A percentile compares a stretch with the other conserved stretches of the same genome.
These are phyloP conservation scores for Closterium sp. DNA, from an alignment of 139 green algal species.

Conservation along the genomic window DNA sequence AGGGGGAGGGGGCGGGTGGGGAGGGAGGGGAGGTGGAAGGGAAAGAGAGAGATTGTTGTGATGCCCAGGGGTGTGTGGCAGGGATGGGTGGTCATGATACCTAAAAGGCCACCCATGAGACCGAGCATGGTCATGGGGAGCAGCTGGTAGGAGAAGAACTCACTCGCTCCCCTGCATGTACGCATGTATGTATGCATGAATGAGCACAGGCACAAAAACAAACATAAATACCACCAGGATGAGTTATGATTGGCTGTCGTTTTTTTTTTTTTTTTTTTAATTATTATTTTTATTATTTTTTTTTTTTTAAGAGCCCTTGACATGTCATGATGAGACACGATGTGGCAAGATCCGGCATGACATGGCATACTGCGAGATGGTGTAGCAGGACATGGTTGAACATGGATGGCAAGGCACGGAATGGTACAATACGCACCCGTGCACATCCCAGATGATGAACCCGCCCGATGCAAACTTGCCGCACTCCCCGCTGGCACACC, in stretches of 20 bases:
- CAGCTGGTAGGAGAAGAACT: conserved; percentile 72
- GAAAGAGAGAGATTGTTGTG: no score
- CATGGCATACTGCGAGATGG: no score
- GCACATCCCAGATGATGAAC: conserved; percentile 78
- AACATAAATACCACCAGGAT: background rate
- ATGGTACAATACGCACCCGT: conserved; percentile 6
- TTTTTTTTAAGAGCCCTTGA: no score
- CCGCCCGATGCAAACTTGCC: conserved; percentile 72
- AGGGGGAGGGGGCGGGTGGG: background rate
- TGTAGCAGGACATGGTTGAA: background rate
- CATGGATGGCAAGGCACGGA: background rate
- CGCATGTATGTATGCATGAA: no score
- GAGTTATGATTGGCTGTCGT: no score
- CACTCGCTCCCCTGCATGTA: conserved; percentile 58
- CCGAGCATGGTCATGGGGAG: conserved; percentile 76
- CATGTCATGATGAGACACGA: background rate
- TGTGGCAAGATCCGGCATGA: background rate
- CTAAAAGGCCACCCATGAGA: conserved; percentile 73
- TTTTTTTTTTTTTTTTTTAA: no score
- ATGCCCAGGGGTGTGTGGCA: no score
- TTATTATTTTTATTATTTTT: no score
- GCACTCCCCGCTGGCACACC: conserved; percentile 60
- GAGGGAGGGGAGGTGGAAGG: background rate
- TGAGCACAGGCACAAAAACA: background rate
- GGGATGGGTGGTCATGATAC: background rate